Evolutionary conservation across 371 early-diverging fungal genomes (phyloP).

Genomic region (Nosema granulosis): DNA sequence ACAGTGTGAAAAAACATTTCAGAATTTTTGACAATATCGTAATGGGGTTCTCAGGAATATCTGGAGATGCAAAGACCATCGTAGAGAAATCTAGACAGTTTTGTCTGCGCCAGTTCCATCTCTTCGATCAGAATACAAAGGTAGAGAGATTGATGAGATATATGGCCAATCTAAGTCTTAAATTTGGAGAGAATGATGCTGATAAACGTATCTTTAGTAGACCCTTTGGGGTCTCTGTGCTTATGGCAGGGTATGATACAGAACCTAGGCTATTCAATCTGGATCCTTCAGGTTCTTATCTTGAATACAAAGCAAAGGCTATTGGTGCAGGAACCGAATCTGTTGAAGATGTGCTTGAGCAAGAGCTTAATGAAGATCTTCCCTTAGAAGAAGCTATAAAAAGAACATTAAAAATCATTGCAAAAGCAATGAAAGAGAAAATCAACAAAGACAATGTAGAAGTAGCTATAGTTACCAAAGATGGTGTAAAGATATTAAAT

Average conservation of each 20-base stretch:
- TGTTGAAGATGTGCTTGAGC: conserved; percentile 89
- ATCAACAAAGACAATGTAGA: conserved; percentile 86
- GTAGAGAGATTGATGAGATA: conserved; percentile 60
- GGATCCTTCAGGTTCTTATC: conserved; percentile 89
- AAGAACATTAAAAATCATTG: conserved; percentile 83
- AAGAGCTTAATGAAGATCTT: conserved; percentile 73
- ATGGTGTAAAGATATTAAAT: conserved; percentile 44
- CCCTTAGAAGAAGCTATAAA: conserved; percentile 79
- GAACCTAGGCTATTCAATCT: conserved; percentile 90
- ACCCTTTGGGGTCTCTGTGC: conserved; percentile 94
- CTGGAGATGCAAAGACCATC: conserved; percentile 65
- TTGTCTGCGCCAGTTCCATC: conserved; percentile 54
- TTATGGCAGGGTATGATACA: conserved; percentile 92
- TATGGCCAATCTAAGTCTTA: conserved; percentile 59
- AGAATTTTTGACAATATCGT: conserved; percentile 63
- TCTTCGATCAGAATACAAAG: conserved; percentile 60
- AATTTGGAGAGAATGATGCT: conserved; percentile 65
- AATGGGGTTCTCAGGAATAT: conserved; percentile 63
- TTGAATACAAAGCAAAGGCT: conserved; percentile 84
- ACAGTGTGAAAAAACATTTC: conserved; percentile 64
- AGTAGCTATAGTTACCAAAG: conserved; percentile 73
- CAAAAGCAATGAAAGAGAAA: conserved; percentile 99
- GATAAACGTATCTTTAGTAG: conserved; percentile 68
- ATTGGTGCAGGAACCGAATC: conserved; percentile 95
- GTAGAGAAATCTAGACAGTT: conserved; percentile 57